Conservation (phyloP, 768 basidiomycete species). For the Gelatoporia subvermispora region DNA sequence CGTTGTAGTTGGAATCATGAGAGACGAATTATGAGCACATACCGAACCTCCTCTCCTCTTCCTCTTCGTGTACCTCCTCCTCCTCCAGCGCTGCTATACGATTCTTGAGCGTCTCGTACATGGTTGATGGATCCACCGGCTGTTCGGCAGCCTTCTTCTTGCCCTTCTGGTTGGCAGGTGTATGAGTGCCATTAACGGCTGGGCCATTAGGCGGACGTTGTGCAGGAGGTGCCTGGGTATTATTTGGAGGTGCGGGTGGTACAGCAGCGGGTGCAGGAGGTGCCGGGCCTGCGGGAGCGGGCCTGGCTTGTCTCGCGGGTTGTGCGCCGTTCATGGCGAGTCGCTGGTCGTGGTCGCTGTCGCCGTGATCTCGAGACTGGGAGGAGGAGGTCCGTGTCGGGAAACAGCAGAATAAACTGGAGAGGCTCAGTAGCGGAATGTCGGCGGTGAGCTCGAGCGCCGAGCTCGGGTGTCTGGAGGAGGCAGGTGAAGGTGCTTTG, state of each 20-base stretch:
- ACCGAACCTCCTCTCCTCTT: conserved; percentile 80
- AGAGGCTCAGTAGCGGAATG: conserved; percentile 7
- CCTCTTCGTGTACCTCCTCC: conserved; percentile 81
- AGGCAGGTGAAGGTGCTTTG: background rate
- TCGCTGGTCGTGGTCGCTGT: conserved; percentile 2
- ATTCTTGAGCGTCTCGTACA: conserved; percentile 87
- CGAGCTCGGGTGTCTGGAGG: background rate
- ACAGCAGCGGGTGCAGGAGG: conserved; percentile 53
- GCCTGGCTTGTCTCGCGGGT: conserved; percentile 20
- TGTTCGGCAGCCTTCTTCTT: conserved; percentile 74
- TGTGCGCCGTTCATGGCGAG: conserved; percentile 17
- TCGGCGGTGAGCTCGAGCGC: conserved; percentile 1
- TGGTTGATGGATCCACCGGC: conserved; percentile 74
- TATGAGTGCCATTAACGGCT: conserved; percentile 18
- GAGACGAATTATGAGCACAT: conserved; percentile 24
- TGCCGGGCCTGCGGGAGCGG: conserved; percentile 27
- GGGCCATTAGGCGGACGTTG: conserved; percentile 22
- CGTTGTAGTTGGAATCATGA: conserved; percentile 5
- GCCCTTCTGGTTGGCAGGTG: conserved; percentile 19
- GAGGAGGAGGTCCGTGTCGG: conserved; percentile 2
- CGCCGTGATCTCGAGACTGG: background rate
- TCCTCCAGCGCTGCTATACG: conserved; percentile 88
- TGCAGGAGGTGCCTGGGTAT: conserved; percentile 31
- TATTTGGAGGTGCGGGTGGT: conserved; percentile 51
- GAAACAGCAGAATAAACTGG: conserved; percentile 8